Base-by-base conservation (phyloP, 352 stramenopile genomes). In the Phytophthora tentaculata region DNA sequence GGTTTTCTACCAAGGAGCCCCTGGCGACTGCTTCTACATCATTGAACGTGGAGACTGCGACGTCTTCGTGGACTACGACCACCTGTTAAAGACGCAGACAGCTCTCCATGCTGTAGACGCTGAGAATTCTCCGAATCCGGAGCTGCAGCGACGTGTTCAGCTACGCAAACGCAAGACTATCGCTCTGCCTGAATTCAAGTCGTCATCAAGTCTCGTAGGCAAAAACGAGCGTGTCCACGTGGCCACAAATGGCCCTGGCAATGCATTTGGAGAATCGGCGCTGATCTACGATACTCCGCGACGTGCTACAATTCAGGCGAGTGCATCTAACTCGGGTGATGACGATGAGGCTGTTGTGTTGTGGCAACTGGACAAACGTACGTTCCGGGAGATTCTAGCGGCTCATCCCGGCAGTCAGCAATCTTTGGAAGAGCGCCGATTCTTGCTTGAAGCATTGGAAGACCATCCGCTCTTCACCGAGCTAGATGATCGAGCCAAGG, bases 201-300 rank as follows among this genome's bases (percentile, higher is more conserved):
- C 85, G 45, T 85, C 83, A 1, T 88, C 81, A 12, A 80, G 77
- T 47, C 51, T 90, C 12, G 76, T 88, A 13, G 81, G 76, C 16
- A 76, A 87, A 44, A 83, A 91, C 56, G 81, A 91, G 64, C 76
- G 83, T 29, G 85, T 96, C 7, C 74, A 86, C 6, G 87, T 96
- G 9, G 87, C 86, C 1, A 96, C 89, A 2, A 93, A 96, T 39
- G 86, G 89, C 3, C 84, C 83, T 2, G 85, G 83, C 0, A 89
- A 84, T 29, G 85, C 87, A 13, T 95, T 96, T 61, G 89, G 89
- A 1, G 87, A 94, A 62, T 96, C 89, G 9, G 83, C 83, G 24
- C 74, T 96, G 20, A 91, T 96, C 64, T 96, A 96, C 65, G 81
- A 91, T 56, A 96, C 89, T 5, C 87, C 86, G 12, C 85, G 89